Evolutionary conservation across 768 basidiomycete species (phyloP), one percentile per base, ranked within the genome.

Genomic region (Krasilnikovozyma curviuscula): DNA sequence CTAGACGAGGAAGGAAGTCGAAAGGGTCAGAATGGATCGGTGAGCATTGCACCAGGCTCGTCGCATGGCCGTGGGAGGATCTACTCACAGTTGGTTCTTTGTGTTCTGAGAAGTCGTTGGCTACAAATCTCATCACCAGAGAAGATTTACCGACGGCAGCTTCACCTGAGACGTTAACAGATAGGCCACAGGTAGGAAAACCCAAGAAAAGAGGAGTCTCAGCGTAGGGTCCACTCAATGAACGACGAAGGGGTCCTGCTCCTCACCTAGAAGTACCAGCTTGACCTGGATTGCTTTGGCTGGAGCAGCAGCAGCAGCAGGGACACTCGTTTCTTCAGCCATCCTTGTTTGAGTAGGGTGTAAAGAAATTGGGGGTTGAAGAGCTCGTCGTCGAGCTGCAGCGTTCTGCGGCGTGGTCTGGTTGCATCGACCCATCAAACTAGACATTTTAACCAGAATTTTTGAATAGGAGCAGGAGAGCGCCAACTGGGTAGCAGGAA

Each of bases 61-160:
- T n/a, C 35, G 18, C 18, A 37, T 23, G 18, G 35, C 35, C 18
- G 10, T 37, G 18, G 18, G 23, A n/a, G 23, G 18, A 37, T 37
- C 35, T 5, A 18, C 10, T 23, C 35, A 23, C 35, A 37, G 35
- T n/a, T 18, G 18, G 35, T 5, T 18, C 35, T 23, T 95, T 97
- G 74, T 97, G 95, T 52, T 84, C 78, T 66, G 95, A 89, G 66
- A 97, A 98, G 65, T 98, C 91, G 68, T 97, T 86, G 63, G 81
- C 81, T 65, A 93, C 88, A 66, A 98, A 98, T 65, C 91, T 79
- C 51, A 95, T 74, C 39, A 97, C 91, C 46, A 98, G 78, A n/a
- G 86, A 93, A 9, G 89, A 93, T 72, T 98, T 98, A 53, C 91
- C 91, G 38, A 98, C 91, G 46, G 91, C 91, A 52, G 91, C 89